Conservation (phyloP, 495 filamentous ascomycete genomes). For the Penicillium fimorum region DNA sequence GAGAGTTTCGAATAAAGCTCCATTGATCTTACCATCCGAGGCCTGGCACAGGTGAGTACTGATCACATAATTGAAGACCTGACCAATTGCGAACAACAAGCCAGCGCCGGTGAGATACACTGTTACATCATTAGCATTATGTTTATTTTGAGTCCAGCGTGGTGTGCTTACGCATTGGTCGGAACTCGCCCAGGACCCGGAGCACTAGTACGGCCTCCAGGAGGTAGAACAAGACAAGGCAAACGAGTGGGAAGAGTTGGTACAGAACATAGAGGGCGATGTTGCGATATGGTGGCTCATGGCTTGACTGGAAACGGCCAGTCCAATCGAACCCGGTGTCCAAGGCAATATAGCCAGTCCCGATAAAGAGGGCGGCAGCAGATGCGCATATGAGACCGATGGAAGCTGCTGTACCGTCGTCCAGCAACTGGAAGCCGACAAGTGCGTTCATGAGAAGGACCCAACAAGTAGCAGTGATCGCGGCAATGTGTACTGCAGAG, state of each 20-base stretch:
- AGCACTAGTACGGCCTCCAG: conserved; percentile 82
- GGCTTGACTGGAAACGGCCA: conserved; percentile 62
- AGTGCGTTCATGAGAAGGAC: conserved; percentile 88
- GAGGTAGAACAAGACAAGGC: conserved; percentile 77
- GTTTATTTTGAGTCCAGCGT: not conserved
- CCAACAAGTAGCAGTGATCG: conserved; percentile 86
- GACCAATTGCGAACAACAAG: conserved; percentile 83
- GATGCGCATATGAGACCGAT: conserved; percentile 72
- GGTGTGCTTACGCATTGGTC: conserved; percentile 71
- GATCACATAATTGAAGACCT: conserved; percentile 93
- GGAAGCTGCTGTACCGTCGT: conserved; percentile 87
- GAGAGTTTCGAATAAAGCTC: conserved; percentile 87
- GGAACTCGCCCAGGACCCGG: conserved; percentile 75
- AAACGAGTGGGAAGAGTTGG: conserved; percentile 85
- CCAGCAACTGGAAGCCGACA: conserved; percentile 89
- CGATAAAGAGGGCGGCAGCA: conserved; percentile 71
- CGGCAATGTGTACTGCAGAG: conserved; percentile 86
- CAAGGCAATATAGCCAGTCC: conserved; percentile 91
- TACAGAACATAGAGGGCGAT: conserved; percentile 93
- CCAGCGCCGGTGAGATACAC: conserved; percentile 74
- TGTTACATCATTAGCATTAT: conserved; percentile 34
- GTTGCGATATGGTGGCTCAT: conserved; percentile 59
- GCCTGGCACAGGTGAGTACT: conserved; percentile 86
- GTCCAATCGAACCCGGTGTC: conserved; percentile 92
- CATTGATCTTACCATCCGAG: conserved; percentile 82